phyloP scores from a whole-genome alignment of 1,284 basidiomycete species.

The Rhodotorula sp. region DNA sequence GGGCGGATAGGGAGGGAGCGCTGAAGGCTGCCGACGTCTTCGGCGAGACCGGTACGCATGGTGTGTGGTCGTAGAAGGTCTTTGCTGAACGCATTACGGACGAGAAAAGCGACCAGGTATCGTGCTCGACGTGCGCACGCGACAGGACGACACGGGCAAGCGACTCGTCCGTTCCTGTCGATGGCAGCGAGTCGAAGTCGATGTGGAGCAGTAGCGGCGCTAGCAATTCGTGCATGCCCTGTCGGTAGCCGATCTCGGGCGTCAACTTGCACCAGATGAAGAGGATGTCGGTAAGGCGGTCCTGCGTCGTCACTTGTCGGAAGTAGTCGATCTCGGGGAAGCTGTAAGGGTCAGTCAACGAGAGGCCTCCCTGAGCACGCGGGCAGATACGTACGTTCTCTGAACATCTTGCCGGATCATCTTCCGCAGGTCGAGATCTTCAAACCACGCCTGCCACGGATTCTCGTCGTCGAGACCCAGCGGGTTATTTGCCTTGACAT shows the following conservation, averaged over 20 bases:
- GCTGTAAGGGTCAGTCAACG: constrained; percentile 49
- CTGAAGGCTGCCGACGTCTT: constrained; percentile 47
- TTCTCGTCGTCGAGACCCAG: constrained; percentile 83
- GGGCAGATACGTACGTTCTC: constrained; percentile 64
- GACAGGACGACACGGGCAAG: constrained; percentile 56
- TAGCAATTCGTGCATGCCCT: constrained; percentile 94
- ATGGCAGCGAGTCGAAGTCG: constrained; percentile 70
- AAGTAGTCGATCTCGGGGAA: constrained; percentile 92
- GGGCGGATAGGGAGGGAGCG: not conserved
- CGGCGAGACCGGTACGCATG: constrained; percentile 45
- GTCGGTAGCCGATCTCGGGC: constrained; percentile 78
- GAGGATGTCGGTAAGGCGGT: constrained; percentile 76
- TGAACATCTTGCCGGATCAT: constrained; percentile 89
- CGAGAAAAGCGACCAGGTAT: constrained; percentile 77
- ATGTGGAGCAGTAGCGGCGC: constrained; percentile 78
- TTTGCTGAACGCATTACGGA: constrained; percentile 72
- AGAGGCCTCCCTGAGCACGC: too few relatives aligned
- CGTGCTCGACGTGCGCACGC: constrained; percentile 69
- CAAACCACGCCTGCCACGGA: constrained; percentile 90
- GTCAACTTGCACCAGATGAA: constrained; percentile 74
- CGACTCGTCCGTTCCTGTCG: constrained; percentile 50
- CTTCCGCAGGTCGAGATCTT: constrained; percentile 76
- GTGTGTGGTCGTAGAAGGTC: constrained; percentile 85
- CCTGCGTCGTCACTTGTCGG: constrained; percentile 67
- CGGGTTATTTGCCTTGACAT: constrained; percentile 73